phyloP scores from a whole-genome alignment of 495 filamentous ascomycete genomes.

The Neurospora tetrasperma region DNA sequence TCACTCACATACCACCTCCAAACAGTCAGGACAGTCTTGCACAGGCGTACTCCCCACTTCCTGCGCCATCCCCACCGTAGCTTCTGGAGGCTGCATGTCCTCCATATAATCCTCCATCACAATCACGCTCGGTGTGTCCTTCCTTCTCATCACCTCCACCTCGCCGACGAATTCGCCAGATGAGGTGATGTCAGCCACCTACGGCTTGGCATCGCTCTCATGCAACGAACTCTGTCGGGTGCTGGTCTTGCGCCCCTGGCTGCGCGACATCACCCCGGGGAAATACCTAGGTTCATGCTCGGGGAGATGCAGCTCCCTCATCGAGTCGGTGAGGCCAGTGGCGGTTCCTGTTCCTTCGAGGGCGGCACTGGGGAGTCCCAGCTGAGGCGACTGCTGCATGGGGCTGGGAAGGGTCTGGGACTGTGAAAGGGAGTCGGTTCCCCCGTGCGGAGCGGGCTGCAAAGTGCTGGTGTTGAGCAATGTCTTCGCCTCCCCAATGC shows the following conservation, averaged over 20 bases:
- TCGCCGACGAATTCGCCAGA: background rate
- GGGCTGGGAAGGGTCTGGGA: constrained; percentile 15
- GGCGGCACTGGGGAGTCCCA: background rate
- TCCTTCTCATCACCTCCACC: background rate
- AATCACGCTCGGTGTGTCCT: background rate
- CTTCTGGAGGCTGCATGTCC: background rate
- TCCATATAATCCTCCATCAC: background rate
- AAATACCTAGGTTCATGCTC: constrained; percentile 58
- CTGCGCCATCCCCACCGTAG: background rate
- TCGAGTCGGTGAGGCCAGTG: constrained; percentile 6
- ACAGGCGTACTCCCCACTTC: background rate
- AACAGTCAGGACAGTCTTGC: background rate
- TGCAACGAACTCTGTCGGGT: constrained; percentile 28
- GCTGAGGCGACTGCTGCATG: constrained; percentile 6
- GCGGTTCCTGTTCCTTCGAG: background rate
- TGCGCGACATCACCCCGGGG: constrained; percentile 58
- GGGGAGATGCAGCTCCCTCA: constrained; percentile 34
- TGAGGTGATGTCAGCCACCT: background rate
- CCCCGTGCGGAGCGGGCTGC: constrained; percentile 1
- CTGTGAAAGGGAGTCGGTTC: constrained; percentile 4
- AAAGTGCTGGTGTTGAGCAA: background rate
- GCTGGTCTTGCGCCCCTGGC: constrained; percentile 39
- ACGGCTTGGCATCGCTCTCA: constrained; percentile 22
- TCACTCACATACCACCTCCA: background rate
- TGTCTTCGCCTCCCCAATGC: constrained; percentile 6